phyloP scores from a whole-genome alignment of 2,329 filamentous ascomycete species.

The Alternaria infectoria region DNA sequence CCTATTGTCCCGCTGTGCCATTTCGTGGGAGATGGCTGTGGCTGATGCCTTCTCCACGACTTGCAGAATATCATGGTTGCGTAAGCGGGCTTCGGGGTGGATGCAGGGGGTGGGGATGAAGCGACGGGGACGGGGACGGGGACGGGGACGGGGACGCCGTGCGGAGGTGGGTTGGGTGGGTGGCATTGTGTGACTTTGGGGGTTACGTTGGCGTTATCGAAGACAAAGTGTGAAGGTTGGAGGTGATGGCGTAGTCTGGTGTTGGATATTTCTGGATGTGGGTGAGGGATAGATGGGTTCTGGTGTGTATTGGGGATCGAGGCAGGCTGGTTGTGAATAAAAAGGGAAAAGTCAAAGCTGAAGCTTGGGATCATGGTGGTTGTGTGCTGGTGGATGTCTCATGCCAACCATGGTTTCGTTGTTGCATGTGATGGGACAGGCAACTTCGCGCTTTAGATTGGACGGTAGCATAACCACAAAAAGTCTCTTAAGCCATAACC shows the following conservation, averaged over 20 bases:
- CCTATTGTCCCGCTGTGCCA: neutral
- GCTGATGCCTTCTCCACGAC: too few relatives aligned
- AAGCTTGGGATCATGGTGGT: neutral
- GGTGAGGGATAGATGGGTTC: neutral
- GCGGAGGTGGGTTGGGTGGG: neutral
- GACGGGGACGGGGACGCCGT: neutral
- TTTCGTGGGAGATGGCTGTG: neutral
- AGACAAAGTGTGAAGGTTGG: neutral
- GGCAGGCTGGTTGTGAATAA: neutral
- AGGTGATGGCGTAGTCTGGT: neutral
- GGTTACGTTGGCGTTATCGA: neutral
- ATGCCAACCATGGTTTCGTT: neutral
- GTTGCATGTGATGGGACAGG: neutral
- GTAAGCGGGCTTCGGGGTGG: neutral
- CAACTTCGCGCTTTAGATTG: neutral
- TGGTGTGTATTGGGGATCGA: neutral
- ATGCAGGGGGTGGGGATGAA: neutral
- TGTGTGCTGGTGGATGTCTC: neutral
- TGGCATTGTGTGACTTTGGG: neutral
- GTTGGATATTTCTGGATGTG: neutral
- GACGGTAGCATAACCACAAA: neutral
- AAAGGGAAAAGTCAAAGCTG: neutral
- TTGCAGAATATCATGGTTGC: neutral
- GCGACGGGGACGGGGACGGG: neutral
- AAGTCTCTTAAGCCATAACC: neutral